A percentile compares a stretch with the other conserved stretches of the same genome.
Conservation (phyloP, 495 filamentous ascomycete species). For the Haplographium delicatum region DNA sequence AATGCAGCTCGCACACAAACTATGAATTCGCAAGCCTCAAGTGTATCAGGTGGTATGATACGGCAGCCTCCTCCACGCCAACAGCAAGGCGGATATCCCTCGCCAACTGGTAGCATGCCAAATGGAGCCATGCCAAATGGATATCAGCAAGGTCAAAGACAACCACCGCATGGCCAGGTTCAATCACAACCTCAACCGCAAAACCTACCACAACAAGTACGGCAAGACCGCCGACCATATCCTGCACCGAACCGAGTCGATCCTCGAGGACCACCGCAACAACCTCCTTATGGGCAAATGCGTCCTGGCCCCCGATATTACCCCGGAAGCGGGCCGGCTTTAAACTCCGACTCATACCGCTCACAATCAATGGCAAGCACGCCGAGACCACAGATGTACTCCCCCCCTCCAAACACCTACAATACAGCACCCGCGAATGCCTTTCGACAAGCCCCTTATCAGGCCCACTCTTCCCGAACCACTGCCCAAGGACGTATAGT, state of each 20-base stretch:
- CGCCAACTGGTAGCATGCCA: constrained; percentile 28
- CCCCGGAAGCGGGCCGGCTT: constrained; percentile 49
- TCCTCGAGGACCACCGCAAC: constrained; percentile 52
- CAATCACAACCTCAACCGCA: constrained; percentile 58
- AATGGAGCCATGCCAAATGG: constrained; percentile 44
- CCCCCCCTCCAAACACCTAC: constrained; percentile 59
- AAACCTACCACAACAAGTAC: constrained; percentile 54
- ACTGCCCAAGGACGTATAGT: constrained; percentile 87
- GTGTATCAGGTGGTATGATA: constrained; percentile 20
- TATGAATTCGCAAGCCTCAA: constrained; percentile 19
- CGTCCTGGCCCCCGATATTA: constrained; percentile 51
- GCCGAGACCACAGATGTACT: constrained; percentile 60
- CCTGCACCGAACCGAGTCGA: constrained; percentile 65
- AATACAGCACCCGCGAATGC: constrained; percentile 58
- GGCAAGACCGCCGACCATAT: constrained; percentile 51
- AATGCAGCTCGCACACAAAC: constrained; percentile 28
- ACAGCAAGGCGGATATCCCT: constrained; percentile 38
- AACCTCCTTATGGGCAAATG: constrained; percentile 50
- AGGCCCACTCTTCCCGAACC: constrained; percentile 59
- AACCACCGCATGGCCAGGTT: constrained; percentile 32
- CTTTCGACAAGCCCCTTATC: constrained; percentile 72
- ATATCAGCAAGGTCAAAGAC: constrained; percentile 49
- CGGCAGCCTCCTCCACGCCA: constrained; percentile 25
- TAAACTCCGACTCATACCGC: constrained; percentile 80
- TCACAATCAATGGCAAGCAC: constrained; percentile 86